Conservation (phyloP, 78 protist species). For the Creolimax fragrantissima region DNA sequence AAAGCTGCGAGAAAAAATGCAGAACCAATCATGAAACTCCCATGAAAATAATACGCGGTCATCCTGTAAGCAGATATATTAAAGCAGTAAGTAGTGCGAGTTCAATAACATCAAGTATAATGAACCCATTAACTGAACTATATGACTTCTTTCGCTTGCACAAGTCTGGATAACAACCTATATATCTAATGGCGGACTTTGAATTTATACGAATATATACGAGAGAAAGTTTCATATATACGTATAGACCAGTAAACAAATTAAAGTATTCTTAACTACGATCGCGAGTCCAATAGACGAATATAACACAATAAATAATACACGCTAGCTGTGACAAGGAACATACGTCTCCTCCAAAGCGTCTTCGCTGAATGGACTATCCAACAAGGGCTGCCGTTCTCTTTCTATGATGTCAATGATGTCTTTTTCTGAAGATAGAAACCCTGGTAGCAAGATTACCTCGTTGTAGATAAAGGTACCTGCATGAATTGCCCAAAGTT, state of each 20-base stretch:
- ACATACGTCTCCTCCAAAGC: background rate
- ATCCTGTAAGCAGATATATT: background rate
- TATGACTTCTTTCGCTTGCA: background rate
- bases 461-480: conserved; percentile 19
- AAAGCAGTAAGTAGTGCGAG: no score
- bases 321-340: background rate
- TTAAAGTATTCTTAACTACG: background rate
- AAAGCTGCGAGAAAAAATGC: background rate
- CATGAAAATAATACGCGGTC: background rate
- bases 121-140: background rate
- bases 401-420: background rate
- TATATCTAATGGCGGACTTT: background rate
- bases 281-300: background rate
- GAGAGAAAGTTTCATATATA: background rate
- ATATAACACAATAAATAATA: background rate
- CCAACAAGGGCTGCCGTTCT: background rate
- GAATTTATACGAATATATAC: background rate
- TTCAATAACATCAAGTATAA: no score
- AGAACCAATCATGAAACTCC: background rate
- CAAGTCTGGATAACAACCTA: background rate
- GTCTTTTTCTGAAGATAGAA: background rate
- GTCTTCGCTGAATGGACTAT: background rate
- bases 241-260: background rate
- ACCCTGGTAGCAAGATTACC: background rate
- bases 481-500: no score